These are phyloP conservation scores for Pisolithus thermaeus DNA, from an alignment of 1,284 basidiomycete genomes.

Conservation along the genomic window DNA sequence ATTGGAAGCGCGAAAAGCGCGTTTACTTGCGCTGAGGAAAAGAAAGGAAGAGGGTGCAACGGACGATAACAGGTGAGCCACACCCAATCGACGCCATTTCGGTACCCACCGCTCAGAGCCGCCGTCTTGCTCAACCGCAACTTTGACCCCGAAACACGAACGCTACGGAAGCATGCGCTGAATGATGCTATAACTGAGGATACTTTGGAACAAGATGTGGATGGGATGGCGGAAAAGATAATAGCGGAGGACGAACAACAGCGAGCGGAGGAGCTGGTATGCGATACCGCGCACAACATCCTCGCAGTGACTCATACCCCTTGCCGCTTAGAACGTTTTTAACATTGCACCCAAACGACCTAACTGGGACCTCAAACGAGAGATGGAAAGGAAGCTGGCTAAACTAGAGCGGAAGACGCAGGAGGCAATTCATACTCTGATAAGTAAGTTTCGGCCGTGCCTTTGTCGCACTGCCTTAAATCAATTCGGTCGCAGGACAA, in stretches of 20 bases:
- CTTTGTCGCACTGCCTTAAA: slow-evolving; percentile 4
- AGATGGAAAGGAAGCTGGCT: slow-evolving; percentile 84
- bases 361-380: slow-evolving; percentile 97
- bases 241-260: slow-evolving; percentile 82
- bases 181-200: slow-evolving; percentile 62
- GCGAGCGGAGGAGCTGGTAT: slow-evolving; percentile 81
- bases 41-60: slow-evolving; percentile 61
- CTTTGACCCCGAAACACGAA: slow-evolving; percentile 81
- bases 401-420: slow-evolving; percentile 90
- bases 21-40: slow-evolving; percentile 76
- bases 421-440: slow-evolving; percentile 87
- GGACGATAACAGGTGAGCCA: slow-evolving; percentile 27
- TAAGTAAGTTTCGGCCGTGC: slow-evolving; percentile 56
- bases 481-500: slow-evolving; percentile 47
- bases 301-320: neutral
- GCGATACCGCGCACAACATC: slow-evolving; percentile 24
- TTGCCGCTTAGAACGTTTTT: slow-evolving; percentile 70
- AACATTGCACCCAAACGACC: slow-evolving; percentile 95
- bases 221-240: slow-evolving; percentile 80
- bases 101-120: slow-evolving; percentile 23
- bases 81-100: neutral
- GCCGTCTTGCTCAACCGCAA: slow-evolving; percentile 74
- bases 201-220: slow-evolving; percentile 84
- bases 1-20: slow-evolving; percentile 81
- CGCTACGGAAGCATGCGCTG: slow-evolving; percentile 58